phyloP scores from a whole-genome alignment of 2,329 filamentous ascomycete genomes.

The Macrophomina pseudophaseolina region DNA sequence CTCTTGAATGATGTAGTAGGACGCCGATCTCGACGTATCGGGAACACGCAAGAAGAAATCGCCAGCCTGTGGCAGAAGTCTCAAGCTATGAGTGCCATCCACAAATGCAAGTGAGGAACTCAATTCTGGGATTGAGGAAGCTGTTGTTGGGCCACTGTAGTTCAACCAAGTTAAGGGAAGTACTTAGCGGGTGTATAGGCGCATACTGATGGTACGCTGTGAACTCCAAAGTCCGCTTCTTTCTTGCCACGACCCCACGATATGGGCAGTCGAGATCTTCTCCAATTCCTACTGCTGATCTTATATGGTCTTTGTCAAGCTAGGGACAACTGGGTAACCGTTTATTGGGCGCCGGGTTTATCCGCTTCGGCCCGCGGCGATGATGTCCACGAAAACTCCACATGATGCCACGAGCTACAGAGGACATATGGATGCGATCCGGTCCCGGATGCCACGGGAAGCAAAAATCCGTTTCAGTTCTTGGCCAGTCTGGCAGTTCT shows the following conservation, averaged over 20 bases:
- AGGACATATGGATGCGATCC: neutral
- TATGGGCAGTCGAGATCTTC: neutral
- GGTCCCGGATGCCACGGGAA: neutral
- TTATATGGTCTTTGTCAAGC: neutral
- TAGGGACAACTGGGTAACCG: neutral
- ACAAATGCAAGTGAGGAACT: no score
- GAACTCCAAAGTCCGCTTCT: neutral
- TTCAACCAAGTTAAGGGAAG: no score
- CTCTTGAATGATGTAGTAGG: neutral
- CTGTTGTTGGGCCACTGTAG: neutral
- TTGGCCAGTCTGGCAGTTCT: no score
- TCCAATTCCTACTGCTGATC: conserved; percentile 1
- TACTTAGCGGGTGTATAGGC: no score
- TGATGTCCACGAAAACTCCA: neutral
- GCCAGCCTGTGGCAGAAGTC: neutral
- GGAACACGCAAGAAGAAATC: neutral
- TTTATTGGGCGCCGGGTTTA: neutral
- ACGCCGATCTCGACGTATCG: neutral
- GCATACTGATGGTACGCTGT: no score
- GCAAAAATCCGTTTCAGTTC: neutral
- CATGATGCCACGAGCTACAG: neutral
- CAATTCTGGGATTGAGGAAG: neutral
- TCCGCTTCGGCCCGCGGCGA: conserved; percentile 9
- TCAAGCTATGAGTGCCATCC: neutral
- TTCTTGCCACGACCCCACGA: neutral